Evolutionary conservation across 2,329 filamentous ascomycete species (phyloP).

Genomic region (Fusarium goolgardi): DNA sequence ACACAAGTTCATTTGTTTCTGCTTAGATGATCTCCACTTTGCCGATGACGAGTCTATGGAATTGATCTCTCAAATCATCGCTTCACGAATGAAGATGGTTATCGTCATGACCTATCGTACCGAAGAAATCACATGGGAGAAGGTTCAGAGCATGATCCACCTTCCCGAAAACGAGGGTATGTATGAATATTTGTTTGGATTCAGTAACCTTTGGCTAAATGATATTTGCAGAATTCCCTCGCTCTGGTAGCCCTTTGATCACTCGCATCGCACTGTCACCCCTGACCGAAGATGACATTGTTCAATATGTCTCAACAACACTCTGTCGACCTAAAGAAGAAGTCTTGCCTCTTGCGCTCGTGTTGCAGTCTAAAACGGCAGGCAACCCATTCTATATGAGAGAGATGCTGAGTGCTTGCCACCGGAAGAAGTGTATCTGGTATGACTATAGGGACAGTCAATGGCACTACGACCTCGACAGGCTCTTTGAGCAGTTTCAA

Average conservation of each 20-base stretch:
- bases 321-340: slow-evolving; percentile 79
- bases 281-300: slow-evolving; percentile 81
- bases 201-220: slow-evolving; percentile 36
- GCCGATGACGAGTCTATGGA: slow-evolving; percentile 90
- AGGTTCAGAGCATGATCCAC: slow-evolving; percentile 65
- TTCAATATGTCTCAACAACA: slow-evolving; percentile 84
- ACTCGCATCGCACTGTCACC: slow-evolving; percentile 79
- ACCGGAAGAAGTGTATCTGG: slow-evolving; percentile 88
- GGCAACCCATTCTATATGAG: slow-evolving; percentile 93
- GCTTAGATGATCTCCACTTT: slow-evolving; percentile 89
- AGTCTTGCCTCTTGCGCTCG: slow-evolving; percentile 80
- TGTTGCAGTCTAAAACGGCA: slow-evolving; percentile 87
- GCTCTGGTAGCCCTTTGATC: slow-evolving; percentile 64
- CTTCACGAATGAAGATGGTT: slow-evolving; percentile 81
- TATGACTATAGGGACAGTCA: slow-evolving; percentile 86
- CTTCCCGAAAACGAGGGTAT: slow-evolving; percentile 66
- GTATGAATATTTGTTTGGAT: neutral
- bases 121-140: slow-evolving; percentile 70
- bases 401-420: slow-evolving; percentile 88
- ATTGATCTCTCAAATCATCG: slow-evolving; percentile 82
- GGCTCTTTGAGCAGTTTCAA: slow-evolving; percentile 85
- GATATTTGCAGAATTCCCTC: slow-evolving; percentile 55
- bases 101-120: slow-evolving; percentile 81
- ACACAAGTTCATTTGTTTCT: slow-evolving; percentile 89
- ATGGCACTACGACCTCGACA: slow-evolving; percentile 89